A percentile compares a stretch with the other conserved stretches of the same genome.
These are phyloP conservation scores for Mortierella hygrophila DNA, from an alignment of 192 early-diverging fungal genomes.

Conservation along the genomic window DNA sequence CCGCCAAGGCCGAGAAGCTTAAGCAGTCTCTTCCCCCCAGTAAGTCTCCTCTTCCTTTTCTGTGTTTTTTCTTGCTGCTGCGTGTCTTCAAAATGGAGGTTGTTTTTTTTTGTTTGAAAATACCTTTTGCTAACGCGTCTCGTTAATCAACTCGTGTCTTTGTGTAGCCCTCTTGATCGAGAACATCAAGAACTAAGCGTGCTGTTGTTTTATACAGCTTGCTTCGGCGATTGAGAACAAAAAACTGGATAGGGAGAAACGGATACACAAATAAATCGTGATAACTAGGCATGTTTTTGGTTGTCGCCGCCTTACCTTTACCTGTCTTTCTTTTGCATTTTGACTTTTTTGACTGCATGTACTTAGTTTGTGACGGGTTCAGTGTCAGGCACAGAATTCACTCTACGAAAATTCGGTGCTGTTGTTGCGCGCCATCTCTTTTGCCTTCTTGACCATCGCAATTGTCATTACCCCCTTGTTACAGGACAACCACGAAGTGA, in stretches of 20 bases:
- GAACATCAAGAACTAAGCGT: constrained; percentile 58
- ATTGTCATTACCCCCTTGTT: too few species aligned
- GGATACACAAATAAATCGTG: constrained; percentile 19
- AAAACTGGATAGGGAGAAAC: constrained; percentile 3
- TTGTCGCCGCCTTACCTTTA: constrained; percentile 1
- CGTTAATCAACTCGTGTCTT: background rate
- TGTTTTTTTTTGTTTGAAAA: background rate
- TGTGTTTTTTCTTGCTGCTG: too few species aligned
- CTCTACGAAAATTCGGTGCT: too few species aligned
- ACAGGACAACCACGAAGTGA: background rate
- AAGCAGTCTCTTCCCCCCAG: constrained; percentile 95
- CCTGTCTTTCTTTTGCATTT: background rate
- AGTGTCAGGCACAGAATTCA: too few species aligned
- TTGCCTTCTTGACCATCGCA: too few species aligned
- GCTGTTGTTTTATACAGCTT: constrained; percentile 11
- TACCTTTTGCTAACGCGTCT: background rate
- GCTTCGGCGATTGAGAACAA: background rate
- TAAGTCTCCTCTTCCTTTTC: constrained; percentile 55
- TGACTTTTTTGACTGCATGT: background rate
- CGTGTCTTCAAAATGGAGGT: too few species aligned
- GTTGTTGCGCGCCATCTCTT: too few species aligned
- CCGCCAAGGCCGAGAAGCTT: constrained; percentile 96
- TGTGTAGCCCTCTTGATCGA: constrained; percentile 51
- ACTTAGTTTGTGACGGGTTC: too few species aligned
- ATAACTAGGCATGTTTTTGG: constrained; percentile 19